Percentiles rank a stretch among this genome's conserved stretches.
Conservation (phyloP, 1,139 yeast genomes). For the Hyphopichia fennica region DNA sequence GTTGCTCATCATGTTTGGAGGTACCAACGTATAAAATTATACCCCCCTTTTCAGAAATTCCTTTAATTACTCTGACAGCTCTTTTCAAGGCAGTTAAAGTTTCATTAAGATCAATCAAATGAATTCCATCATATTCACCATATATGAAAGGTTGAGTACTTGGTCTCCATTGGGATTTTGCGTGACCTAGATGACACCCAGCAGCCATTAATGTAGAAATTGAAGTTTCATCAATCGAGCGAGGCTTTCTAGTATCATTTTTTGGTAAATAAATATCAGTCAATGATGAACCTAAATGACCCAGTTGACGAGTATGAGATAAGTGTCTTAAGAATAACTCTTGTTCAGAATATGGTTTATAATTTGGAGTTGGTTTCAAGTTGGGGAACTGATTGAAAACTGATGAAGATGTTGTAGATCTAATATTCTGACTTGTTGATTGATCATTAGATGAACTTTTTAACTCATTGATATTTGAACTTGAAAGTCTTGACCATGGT, state of each 20-base stretch:
- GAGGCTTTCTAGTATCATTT: constrained; percentile 62
- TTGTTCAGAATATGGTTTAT: constrained; percentile 61
- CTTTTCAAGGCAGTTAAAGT: constrained; percentile 74
- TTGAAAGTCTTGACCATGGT: constrained; percentile 33
- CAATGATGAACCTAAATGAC: constrained; percentile 65
- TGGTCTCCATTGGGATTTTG: constrained; percentile 78
- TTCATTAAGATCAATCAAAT: constrained; percentile 83
- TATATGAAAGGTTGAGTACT: constrained; percentile 83
- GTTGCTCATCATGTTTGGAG: constrained; percentile 64
- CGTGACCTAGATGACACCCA: constrained; percentile 93
- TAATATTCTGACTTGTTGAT: constrained; percentile 13
- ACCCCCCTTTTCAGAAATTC: constrained; percentile 84
- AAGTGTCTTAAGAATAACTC: constrained; percentile 76
- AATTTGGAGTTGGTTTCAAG: constrained; percentile 45
- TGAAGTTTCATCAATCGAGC: constrained; percentile 55
- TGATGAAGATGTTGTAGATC: constrained; percentile 33
- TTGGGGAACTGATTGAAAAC: constrained; percentile 36
- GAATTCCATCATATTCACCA: constrained; percentile 87
- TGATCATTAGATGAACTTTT: not conserved
- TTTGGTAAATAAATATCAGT: constrained; percentile 69
- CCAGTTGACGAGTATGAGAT: constrained; percentile 47
- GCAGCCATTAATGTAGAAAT: constrained; percentile 78
- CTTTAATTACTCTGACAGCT: constrained; percentile 78
- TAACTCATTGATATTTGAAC: not conserved
- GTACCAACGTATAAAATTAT: constrained; percentile 84